A percentile compares a stretch with the other conserved stretches of the same genome.
Evolutionary conservation across 1,139 yeast genomes (phyloP).

Genomic region (Trichomonascaceae sp.): DNA sequence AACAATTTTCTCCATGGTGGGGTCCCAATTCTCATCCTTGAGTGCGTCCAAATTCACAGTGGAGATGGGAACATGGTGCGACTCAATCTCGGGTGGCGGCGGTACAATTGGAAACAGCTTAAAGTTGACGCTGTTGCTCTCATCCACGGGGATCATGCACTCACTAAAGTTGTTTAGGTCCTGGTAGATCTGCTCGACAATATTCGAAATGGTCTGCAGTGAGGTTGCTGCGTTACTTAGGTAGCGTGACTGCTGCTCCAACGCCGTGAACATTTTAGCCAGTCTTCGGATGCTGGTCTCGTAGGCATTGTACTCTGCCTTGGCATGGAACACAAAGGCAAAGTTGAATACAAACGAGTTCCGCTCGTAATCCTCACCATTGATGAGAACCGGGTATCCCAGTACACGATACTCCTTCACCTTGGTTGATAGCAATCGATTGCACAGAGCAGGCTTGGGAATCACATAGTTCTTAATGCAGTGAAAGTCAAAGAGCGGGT

Average conservation of each 20-base stretch:
- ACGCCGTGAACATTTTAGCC: constrained; percentile 78
- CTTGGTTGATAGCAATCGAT: constrained; percentile 62
- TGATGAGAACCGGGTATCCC: constrained; percentile 85
- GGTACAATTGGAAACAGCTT: constrained; percentile 79
- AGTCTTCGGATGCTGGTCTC: constrained; percentile 74
- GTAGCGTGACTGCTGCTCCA: constrained; percentile 79
- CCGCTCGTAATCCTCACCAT: constrained; percentile 63
- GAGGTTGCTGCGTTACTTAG: constrained; percentile 34
- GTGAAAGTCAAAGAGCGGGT: constrained; percentile 61
- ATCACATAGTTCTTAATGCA: constrained; percentile 79
- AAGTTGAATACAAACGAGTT: constrained; percentile 89
- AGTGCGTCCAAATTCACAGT: constrained; percentile 58
- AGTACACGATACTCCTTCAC: constrained; percentile 58
- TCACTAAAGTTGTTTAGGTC: constrained; percentile 92
- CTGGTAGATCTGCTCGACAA: constrained; percentile 79
- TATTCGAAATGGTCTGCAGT: constrained; percentile 30
- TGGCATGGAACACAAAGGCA: constrained; percentile 79
- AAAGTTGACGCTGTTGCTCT: constrained; percentile 81
- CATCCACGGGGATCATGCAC: constrained; percentile 86
- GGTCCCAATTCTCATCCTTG: constrained; percentile 92
- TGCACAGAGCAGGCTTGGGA: constrained; percentile 87
- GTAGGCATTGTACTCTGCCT: constrained; percentile 71
- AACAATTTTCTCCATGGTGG: constrained; percentile 78
- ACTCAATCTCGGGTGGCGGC: constrained; percentile 61
- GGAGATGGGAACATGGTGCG: constrained; percentile 79